Base-by-base conservation (phyloP, 1,139 yeast species). In the Diutina sp. region DNA sequence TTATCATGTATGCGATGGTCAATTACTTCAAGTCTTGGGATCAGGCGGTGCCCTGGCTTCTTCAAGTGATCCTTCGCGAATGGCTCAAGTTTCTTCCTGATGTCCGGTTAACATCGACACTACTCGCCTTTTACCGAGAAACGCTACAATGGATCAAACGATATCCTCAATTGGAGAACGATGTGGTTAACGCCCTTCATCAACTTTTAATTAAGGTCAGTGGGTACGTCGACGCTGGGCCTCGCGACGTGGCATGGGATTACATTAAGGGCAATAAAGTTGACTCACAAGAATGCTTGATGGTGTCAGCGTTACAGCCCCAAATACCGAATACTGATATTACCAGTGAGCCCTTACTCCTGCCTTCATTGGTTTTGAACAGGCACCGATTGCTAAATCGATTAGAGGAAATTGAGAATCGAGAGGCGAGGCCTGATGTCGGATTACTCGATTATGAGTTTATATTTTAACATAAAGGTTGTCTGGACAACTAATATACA, bases 201-300 rank as follows among this genome's bases (percentile, higher is more conserved):
- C 2, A 57, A 67, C 14, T 55, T 51, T 6, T 57, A 60, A 25
- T 60, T 67, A 1, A 62, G 54, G 55, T 58, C 59, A 72, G 73
- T 46, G 79, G 79, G 0, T 75, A 66, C 59, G 66, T 64, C 50
- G 79, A 75, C 55, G 25, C 16, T 6, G 14, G 9, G 29, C 45
- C 46, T 16, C 14, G 7, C 8, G 16, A 21, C 4, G 6, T 53
- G n/a, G n/a, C n/a, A n/a, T 8, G 46, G n/a, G 25, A 9, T 2
- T 45, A 21, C 29, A n/a, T 29, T 16, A 8, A 11, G 8, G 55
- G 46, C 7, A 28, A 29, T 29, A 48, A 59, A 18, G 56, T 55
- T 16, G 46, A 44, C 29, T 55, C 58, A 3, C 50, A 35, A n/a
- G 46, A 35, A 29, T 21, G 46, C n/a, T 21, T 57, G 4, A 46